A percentile compares a stretch with the other conserved stretches of the same genome.
Evolutionary conservation across 331 rosid genomes (phyloP).

Genomic region (Rhamnella rubrinervis): DNA sequence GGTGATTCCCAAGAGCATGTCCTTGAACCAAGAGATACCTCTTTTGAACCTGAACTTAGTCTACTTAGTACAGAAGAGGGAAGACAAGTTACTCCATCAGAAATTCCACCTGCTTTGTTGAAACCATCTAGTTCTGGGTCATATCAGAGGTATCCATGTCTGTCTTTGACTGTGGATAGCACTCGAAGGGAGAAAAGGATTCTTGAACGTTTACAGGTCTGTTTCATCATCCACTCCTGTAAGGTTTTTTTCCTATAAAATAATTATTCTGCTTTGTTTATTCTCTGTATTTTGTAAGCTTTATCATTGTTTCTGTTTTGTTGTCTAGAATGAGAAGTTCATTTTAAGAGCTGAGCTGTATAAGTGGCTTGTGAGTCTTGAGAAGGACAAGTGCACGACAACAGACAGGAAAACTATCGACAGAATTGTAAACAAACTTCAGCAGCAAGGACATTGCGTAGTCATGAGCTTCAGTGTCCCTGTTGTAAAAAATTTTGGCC

Average conservation of each 20-base stretch:
- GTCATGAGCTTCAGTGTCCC: constrained; percentile 62
- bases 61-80: constrained; percentile 35
- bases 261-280: constrained; percentile 28
- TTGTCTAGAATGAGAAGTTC: constrained; percentile 68
- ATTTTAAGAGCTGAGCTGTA: constrained; percentile 65
- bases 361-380: constrained; percentile 75
- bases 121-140: constrained; percentile 41
- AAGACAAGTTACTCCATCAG: constrained; percentile 30
- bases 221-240: constrained; percentile 20
- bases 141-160: constrained; percentile 44
- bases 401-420: constrained; percentile 75
- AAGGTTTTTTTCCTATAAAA: constrained; percentile 5
- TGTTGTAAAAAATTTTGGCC: constrained; percentile 60
- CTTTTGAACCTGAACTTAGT: constrained; percentile 33
- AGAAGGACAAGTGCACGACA: constrained; percentile 61
- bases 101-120: constrained; percentile 33
- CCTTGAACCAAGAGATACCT: constrained; percentile 32
- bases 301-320: constrained; percentile 3
- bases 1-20: constrained; percentile 28
- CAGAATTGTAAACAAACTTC: constrained; percentile 69
- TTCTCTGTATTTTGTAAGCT: constrained; percentile 17
- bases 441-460: constrained; percentile 64
- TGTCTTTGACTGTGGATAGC: constrained; percentile 47
- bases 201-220: constrained; percentile 77
- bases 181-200: constrained; percentile 71